phyloP scores from a whole-genome alignment of 2,329 filamentous ascomycete genomes.

The Aspergillus phoenicis region DNA sequence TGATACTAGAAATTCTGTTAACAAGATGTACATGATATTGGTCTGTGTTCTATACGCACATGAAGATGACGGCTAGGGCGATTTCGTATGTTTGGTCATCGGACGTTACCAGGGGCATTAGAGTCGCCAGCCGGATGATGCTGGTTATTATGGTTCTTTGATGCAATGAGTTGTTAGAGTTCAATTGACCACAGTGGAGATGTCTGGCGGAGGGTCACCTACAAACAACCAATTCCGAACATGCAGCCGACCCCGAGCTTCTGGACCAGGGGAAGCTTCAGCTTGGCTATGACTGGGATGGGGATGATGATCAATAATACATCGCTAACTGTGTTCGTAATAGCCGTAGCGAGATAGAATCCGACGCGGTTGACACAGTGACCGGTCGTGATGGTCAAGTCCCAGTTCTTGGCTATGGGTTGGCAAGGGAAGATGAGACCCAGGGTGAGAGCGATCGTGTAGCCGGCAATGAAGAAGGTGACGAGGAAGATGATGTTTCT shows the following conservation, averaged over 20 bases:
- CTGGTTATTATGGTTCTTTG: conserved; percentile 27
- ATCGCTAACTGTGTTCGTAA: conserved; percentile 29
- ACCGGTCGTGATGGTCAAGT: conserved; percentile 14
- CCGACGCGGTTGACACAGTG: conserved; percentile 21
- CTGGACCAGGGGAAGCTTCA: conserved; percentile 19
- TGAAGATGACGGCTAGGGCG: conserved; percentile 18
- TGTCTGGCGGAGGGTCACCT: neutral
- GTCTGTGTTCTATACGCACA: conserved; percentile 1
- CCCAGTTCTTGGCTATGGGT: conserved; percentile 27
- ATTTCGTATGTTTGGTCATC: conserved; percentile 22
- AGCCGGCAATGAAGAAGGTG: conserved; percentile 20
- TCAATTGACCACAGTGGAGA: neutral
- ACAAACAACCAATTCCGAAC: conserved; percentile 25
- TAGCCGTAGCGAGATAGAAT: conserved; percentile 25
- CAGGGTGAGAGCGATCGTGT: conserved; percentile 24
- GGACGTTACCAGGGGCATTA: conserved; percentile 24
- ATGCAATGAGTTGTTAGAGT: neutral
- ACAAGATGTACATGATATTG: neutral
- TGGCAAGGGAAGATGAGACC: conserved; percentile 27
- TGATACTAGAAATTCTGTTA: neutral
- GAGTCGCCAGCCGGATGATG: conserved; percentile 27
- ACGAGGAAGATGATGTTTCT: conserved; percentile 19
- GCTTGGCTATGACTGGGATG: conserved; percentile 16
- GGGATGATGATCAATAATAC: conserved; percentile 26
- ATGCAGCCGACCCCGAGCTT: conserved; percentile 23